These are phyloP conservation scores for Chaetomiaceae sp. DNA, from an alignment of 2,329 filamentous ascomycete species.

Conservation along the genomic window DNA sequence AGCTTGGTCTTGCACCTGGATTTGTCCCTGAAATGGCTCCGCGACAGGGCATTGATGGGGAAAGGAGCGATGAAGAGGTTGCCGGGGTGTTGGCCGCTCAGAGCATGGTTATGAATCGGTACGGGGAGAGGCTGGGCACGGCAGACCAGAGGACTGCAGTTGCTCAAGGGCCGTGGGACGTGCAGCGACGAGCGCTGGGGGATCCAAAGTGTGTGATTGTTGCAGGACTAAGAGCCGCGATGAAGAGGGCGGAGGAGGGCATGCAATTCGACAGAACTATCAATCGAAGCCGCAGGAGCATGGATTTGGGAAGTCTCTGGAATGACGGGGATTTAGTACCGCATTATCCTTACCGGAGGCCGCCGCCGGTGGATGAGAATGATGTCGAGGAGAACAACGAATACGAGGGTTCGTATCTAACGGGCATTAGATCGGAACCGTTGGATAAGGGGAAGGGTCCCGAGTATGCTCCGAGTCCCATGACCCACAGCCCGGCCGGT, in stretches of 20 bases:
- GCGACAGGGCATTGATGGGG: not conserved
- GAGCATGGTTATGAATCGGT: constrained; percentile 25
- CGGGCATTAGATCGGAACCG: constrained; percentile 13
- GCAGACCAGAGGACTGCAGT: constrained; percentile 24
- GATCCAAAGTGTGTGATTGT: constrained; percentile 16
- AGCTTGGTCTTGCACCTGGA: too few relatives aligned
- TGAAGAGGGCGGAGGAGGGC: constrained; percentile 4
- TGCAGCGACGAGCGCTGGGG: constrained; percentile 21
- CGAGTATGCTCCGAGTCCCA: not conserved
- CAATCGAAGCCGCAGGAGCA: not conserved
- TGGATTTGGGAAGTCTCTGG: constrained; percentile 15
- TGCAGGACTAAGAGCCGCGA: constrained; percentile 11
- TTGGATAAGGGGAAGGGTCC: constrained; percentile 12
- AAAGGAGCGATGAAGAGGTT: not conserved
- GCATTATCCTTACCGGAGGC: constrained; percentile 16
- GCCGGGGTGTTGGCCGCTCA: constrained; percentile 9
- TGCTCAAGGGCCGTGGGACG: constrained; percentile 23
- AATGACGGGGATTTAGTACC: constrained; percentile 19
- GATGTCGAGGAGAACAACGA: constrained; percentile 13
- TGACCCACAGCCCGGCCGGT: not conserved
- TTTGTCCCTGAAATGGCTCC: too few relatives aligned
- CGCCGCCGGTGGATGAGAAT: constrained; percentile 17
- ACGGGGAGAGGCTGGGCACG: constrained; percentile 24
- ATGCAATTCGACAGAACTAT: not conserved
- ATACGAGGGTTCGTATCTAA: constrained; percentile 19